Evolutionary conservation across 352 stramenopile genomes (phyloP).

Genomic region (Pythium aphanidermatum): DNA sequence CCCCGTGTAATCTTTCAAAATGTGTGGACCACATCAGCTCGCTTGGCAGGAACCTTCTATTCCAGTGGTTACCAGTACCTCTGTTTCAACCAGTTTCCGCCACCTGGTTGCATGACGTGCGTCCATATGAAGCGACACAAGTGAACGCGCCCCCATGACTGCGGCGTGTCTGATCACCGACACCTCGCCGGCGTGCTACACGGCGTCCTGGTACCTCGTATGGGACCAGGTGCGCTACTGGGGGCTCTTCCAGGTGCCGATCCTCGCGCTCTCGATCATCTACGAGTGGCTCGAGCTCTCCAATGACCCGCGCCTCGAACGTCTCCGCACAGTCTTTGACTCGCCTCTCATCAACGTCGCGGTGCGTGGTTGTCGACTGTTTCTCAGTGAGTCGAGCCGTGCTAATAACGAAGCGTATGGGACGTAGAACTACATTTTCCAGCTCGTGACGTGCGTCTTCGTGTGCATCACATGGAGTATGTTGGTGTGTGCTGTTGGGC

Average conservation of each 20-base stretch:
- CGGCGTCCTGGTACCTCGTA: slow-evolving; percentile 76
- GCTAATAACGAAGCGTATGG: neutral
- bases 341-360: slow-evolving; percentile 58
- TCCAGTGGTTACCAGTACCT: too few relatives aligned
- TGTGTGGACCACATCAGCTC: too few relatives aligned
- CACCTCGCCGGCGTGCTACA: slow-evolving; percentile 54
- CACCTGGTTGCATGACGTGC: too few relatives aligned
- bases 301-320: slow-evolving; percentile 56
- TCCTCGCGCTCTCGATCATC: slow-evolving; percentile 60
- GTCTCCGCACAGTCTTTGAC: slow-evolving; percentile 60
- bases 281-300: slow-evolving; percentile 81
- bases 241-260: slow-evolving; percentile 67
- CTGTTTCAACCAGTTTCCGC: too few relatives aligned
- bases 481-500: slow-evolving; percentile 15
- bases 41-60: too few relatives aligned
- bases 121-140: too few relatives aligned
- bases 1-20: too few relatives aligned
- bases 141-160: neutral
- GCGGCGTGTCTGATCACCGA: slow-evolving; percentile 54
- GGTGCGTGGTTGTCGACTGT: slow-evolving; percentile 24
- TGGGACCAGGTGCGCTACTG: slow-evolving; percentile 77
- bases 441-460: slow-evolving; percentile 74
- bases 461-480: slow-evolving; percentile 81
- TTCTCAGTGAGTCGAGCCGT: neutral
- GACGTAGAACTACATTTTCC: slow-evolving; percentile 77